A percentile compares a stretch with the other conserved stretches of the same genome.
These are phyloP conservation scores for Aspergillus haitiensis DNA, from an alignment of 495 filamentous ascomycete genomes.

Conservation along the genomic window DNA sequence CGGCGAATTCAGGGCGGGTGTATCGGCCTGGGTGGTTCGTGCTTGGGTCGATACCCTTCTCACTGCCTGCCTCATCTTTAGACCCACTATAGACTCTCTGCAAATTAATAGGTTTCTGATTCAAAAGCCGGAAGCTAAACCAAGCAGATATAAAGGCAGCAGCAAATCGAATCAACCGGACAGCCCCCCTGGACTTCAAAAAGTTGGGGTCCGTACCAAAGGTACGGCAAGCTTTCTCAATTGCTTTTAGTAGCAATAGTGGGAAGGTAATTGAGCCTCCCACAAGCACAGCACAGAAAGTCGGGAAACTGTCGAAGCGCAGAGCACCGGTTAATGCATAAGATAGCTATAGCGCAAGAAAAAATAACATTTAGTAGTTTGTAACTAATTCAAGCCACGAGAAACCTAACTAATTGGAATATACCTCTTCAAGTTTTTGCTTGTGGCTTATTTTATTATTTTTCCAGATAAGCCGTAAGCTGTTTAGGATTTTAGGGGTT, in stretches of 20 bases:
- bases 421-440: constrained; percentile 43
- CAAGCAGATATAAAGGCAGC: constrained; percentile 49
- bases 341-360: constrained; percentile 30
- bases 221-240: constrained; percentile 25
- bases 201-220: constrained; percentile 23
- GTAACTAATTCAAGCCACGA: constrained; percentile 3
- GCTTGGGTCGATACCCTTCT: constrained; percentile 28
- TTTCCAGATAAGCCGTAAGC: constrained; percentile 50
- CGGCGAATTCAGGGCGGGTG: constrained; percentile 51
- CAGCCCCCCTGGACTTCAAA: constrained; percentile 19
- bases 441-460: constrained; percentile 45
- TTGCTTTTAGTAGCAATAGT: constrained; percentile 36
- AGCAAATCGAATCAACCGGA: constrained; percentile 40
- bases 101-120: constrained; percentile 35
- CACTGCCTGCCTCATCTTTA: constrained; percentile 9
- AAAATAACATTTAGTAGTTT: constrained; percentile 5
- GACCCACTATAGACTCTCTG: constrained; percentile 15
- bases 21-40: constrained; percentile 41
- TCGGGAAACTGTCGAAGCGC: constrained; percentile 63
- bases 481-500: constrained; percentile 62
- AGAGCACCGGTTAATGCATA: constrained; percentile 40
- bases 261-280: constrained; percentile 76
- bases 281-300: constrained; percentile 75
- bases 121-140: constrained; percentile 49
- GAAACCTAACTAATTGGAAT: constrained; percentile 1